These are phyloP conservation scores for Annona cherimola DNA, from an alignment of 164 flowering plant species.

Conservation along the genomic window DNA sequence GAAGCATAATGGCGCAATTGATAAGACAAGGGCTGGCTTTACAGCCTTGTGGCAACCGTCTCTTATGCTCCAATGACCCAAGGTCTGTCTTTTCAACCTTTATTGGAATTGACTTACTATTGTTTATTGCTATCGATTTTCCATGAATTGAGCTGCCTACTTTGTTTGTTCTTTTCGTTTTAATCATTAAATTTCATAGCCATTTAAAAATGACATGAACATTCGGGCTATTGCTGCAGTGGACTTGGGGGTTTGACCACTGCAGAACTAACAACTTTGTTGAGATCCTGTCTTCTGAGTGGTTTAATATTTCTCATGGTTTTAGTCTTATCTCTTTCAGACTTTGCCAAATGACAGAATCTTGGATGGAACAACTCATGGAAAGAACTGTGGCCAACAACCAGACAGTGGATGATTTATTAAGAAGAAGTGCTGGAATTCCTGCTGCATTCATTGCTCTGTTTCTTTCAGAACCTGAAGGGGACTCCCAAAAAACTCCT, in stretches of 20 bases:
- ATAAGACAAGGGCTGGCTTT: constrained; percentile 98
- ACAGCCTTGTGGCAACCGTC: constrained; percentile 97
- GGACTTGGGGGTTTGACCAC: background rate
- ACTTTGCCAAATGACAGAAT: constrained; percentile 84
- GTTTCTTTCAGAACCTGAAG: constrained; percentile 91
- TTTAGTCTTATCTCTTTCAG: constrained; percentile 28
- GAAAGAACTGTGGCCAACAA: constrained; percentile 78
- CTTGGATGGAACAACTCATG: constrained; percentile 98
- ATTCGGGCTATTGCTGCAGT: background rate
- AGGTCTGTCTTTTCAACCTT: constrained; percentile 38
- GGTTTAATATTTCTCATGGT: background rate
- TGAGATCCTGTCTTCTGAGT: background rate
- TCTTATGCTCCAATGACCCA: constrained; percentile 93
- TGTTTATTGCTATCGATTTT: background rate
- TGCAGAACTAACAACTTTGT: background rate
- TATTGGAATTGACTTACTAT: background rate
- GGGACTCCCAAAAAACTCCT: constrained; percentile 90
- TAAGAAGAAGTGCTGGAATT: constrained; percentile 97
- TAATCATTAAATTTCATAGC: background rate
- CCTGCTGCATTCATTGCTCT: constrained; percentile 94
- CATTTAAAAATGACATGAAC: background rate
- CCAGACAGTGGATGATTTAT: constrained; percentile 87
- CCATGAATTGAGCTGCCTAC: background rate
- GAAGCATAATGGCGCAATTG: constrained; percentile 99
- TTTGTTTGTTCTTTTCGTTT: background rate